A percentile compares a stretch with the other conserved stretches of the same genome.
These are phyloP conservation scores for Brassica balearica DNA, from an alignment of 441 rosid species.

Conservation along the genomic window DNA sequence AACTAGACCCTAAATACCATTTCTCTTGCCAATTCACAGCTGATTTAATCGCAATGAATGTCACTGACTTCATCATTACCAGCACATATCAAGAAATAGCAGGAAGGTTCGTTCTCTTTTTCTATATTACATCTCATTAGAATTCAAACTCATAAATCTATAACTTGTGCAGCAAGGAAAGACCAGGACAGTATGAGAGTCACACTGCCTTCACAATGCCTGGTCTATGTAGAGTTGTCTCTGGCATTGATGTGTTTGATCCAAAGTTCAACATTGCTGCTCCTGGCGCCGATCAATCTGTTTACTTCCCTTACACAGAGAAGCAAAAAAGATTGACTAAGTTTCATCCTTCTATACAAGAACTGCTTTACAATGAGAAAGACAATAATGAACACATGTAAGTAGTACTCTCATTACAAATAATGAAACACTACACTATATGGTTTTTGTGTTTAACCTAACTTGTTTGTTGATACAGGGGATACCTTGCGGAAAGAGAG, in stretches of 20 bases:
- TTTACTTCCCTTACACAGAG: constrained; percentile 80
- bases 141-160: constrained; percentile 1
- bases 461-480: constrained; percentile 53
- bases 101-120: constrained; percentile 63
- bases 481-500: constrained; percentile 72
- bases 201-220: constrained; percentile 88
- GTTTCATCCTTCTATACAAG: constrained; percentile 77
- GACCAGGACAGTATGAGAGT: constrained; percentile 91
- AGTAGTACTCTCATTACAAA: constrained; percentile 36
- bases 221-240: constrained; percentile 81
- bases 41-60: constrained; percentile 85
- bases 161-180: constrained; percentile 61
- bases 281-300: constrained; percentile 97
- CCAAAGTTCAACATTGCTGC: constrained; percentile 93
- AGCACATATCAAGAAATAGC: constrained; percentile 98
- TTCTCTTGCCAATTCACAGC: constrained; percentile 96
- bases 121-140: no score
- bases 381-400: constrained; percentile 83
- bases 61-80: constrained; percentile 81
- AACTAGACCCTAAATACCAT: constrained; percentile 79
- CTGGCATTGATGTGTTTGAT: constrained; percentile 90
- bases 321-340: constrained; percentile 54
- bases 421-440: not conserved
- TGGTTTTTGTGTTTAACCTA: constrained; percentile 1
- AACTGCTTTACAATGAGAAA: constrained; percentile 64